A percentile compares a stretch with the other conserved stretches of the same genome.
These are phyloP conservation scores for Naegleria fowleri DNA, from an alignment of 208 protist genomes.

Conservation along the genomic window DNA sequence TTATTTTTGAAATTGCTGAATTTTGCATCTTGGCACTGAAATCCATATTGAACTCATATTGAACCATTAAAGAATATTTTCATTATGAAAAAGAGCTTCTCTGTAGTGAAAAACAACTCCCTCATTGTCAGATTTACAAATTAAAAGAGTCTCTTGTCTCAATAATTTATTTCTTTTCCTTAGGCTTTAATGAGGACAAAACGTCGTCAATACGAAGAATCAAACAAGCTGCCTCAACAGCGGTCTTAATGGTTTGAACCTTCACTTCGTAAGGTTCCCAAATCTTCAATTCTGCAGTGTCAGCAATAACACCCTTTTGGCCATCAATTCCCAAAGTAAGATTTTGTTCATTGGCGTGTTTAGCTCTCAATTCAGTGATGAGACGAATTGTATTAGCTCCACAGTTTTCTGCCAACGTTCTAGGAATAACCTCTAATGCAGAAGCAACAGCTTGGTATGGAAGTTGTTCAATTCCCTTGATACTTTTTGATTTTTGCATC, in stretches of 20 bases:
- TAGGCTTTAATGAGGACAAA: conserved; percentile 50
- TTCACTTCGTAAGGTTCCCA: conserved; percentile 98
- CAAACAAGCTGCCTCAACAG: conserved; percentile 95
- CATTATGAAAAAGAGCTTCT: too few species aligned
- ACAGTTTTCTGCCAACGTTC: conserved; percentile 99
- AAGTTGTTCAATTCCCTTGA: conserved; percentile 91
- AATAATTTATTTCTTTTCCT: conserved; percentile 9
- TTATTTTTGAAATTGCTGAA: too few species aligned
- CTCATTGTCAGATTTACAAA: neutral
- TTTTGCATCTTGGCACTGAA: too few species aligned
- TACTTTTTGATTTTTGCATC: conserved; percentile 81
- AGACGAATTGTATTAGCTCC: conserved; percentile 93
- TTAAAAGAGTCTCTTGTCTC: neutral
- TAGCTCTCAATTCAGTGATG: conserved; percentile 94
- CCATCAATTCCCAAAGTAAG: conserved; percentile 95
- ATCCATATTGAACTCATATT: too few species aligned
- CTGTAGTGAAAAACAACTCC: too few species aligned
- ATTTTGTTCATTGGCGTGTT: conserved; percentile 72
- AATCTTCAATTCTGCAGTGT: conserved; percentile 89
- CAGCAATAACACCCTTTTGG: conserved; percentile 82
- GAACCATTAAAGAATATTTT: too few species aligned
- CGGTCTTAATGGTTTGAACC: conserved; percentile 94
- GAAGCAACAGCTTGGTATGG: conserved; percentile 92
- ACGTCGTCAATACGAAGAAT: conserved; percentile 98
- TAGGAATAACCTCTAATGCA: conserved; percentile 88